Base-by-base conservation (phyloP, 2,329 filamentous ascomycete species). In the Fusarium nurragi region DNA sequence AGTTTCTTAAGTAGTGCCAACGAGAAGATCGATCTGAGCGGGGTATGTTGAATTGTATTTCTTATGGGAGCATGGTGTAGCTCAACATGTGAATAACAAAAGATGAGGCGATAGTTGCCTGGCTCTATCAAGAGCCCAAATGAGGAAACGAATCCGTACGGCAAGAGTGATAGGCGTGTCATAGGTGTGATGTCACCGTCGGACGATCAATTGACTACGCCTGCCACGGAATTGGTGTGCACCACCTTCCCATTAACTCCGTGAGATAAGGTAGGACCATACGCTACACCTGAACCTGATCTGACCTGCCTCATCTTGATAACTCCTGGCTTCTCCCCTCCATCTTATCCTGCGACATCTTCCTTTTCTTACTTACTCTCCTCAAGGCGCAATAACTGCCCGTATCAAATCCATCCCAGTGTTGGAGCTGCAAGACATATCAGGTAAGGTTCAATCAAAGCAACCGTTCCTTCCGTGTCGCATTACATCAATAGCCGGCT, bases 101-200 rank as follows among this genome's bases (percentile, higher is more conserved):
- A 4, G 19, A 14, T 28, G 34, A 55, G 4, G 13, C n/a, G 14
- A 23, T 12, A 28, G 28, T 18, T 16, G 19, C 8, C 26, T 21
- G 13, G 21, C 19, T 19, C 28, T 36, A 16, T 19, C 16, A n/a
- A 41, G 28, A 18, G 22, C 8, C 30, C 32, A 19, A 34, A 14
- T 34, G 8, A 32, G 21, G 28, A 28, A n/a, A 4, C 18, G 19
- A 3, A 25, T 26, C 19, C 18, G 16, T 19, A 8, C 23, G 32
- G 8, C 10, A 28, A 25, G 23, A 39, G 9, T 16, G 37, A 41
- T 19, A 22, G 22, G 37, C 32, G 38, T 44, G 30, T 56, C 55
- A 38, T 45, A 50, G 60, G 47, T 37, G 63, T 65, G 57, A 65
- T 65, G 57, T 65, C 63, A 65, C 48, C 44, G 39, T 22, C 41